A percentile compares a stretch with the other conserved stretches of the same genome.
Conservation (phyloP, 2,329 filamentous ascomycete species). For the Exophiala alcalophila region DNA sequence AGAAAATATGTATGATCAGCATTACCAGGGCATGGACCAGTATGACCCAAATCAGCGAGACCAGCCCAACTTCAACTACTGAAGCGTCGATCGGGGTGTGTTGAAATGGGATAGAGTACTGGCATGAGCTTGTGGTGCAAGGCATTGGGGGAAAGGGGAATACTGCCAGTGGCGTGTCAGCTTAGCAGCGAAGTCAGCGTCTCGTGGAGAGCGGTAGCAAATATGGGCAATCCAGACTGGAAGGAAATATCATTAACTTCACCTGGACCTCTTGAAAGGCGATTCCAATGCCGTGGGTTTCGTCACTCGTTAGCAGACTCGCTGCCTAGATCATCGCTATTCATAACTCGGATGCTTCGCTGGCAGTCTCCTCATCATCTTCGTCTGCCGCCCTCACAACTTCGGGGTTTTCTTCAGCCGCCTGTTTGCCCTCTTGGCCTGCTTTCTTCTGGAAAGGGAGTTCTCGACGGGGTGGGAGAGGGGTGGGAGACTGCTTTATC, state of each 20-base stretch:
- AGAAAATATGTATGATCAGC: constrained; percentile 60
- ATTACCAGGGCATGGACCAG: constrained; percentile 54
- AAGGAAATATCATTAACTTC: constrained; percentile 7
- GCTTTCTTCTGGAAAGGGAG: constrained; percentile 21
- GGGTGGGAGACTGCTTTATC: constrained; percentile 6
- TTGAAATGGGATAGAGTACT: constrained; percentile 1
- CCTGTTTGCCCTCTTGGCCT: neutral
- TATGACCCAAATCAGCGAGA: constrained; percentile 51
- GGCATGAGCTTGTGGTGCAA: too few relatives aligned
- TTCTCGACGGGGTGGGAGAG: constrained; percentile 22
- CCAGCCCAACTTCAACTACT: constrained; percentile 37
- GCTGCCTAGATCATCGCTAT: neutral
- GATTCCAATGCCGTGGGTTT: constrained; percentile 1
- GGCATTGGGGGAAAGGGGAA: too few relatives aligned
- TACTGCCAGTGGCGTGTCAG: too few relatives aligned
- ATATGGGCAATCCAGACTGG: too few relatives aligned
- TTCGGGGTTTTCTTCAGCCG: neutral
- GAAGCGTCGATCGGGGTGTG: constrained; percentile 7
- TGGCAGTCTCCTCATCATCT: constrained; percentile 27
- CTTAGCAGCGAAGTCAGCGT: too few relatives aligned
- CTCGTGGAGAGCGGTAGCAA: too few relatives aligned
- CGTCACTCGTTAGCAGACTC: neutral
- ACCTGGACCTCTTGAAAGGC: neutral
- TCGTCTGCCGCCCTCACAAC: constrained; percentile 27
- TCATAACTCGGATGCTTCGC: constrained; percentile 31